Evolutionary conservation across 208 protist genomes (phyloP), one percentile per base, ranked within the genome.

Genomic region (Tritrichomonas foetus): DNA sequence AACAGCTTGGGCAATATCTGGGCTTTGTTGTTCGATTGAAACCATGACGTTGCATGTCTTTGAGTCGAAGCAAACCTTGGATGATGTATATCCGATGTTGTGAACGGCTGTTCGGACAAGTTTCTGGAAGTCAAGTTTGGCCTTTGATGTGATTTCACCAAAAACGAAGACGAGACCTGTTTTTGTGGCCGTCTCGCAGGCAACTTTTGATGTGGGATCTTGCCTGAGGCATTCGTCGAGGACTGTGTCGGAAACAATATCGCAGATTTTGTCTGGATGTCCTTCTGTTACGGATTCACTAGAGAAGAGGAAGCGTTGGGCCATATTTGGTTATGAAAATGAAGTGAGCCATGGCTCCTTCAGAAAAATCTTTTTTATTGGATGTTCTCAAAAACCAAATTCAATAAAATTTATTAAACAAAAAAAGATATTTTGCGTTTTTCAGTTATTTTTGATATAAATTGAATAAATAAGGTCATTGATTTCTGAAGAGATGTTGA

Each of bases 181-280:
- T 97, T 99, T 99, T 74, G 97, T 95, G 94, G 96, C 97, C 47
- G 98, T 99, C 96, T 99, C 95, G 96, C 98, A 99, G 57, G 99
- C 98, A 93, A 99, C 98, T 96, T 99, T 98, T 50, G 98, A 98
- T 66, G 97, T 95, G 72, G 98, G 98, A 96, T 99, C 99, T 72
- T 96, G 94, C 39, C 95, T 95, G 66, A 99, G 97, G 97, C 98
- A 99, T 55, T 98, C 99, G 95, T 99, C 99, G 64, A 99, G 96
- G 69, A 99, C 96, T 66, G 98, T 97, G 96, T 99, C 99, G 27
- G 98, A 99, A 30, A 99, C 97, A 97, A 99, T 98, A 96, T 99
- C 99, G 95, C 98, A 99, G n/a, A 99, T 96, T 96, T 99, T 99
- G 96, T 99, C 99, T 93, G 99, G 99, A 96, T 99, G 99, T 39